Conservation (phyloP, 2,329 filamentous ascomycete genomes). For the Fusarium subglutinans region DNA sequence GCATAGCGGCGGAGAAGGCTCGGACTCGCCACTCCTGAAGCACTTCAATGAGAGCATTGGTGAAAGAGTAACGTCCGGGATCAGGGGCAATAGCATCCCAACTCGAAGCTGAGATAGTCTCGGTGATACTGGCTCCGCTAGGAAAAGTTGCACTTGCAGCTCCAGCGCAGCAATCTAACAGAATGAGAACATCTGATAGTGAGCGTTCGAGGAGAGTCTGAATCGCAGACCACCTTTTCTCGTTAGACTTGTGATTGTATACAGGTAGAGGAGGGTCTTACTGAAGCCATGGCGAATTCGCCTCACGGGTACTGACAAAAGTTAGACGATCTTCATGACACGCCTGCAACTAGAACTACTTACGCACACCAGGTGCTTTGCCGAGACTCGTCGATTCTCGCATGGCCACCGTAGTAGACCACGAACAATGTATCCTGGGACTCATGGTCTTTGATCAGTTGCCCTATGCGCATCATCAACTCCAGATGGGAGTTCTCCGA, state of each 20-base stretch:
- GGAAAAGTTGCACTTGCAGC: conserved; percentile 68
- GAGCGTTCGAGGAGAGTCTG: conserved; percentile 67
- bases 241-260: conserved; percentile 3
- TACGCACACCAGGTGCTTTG: conserved; percentile 70
- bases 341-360: conserved; percentile 40
- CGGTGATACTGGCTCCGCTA: conserved; percentile 66
- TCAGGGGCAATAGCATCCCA: conserved; percentile 70
- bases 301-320: conserved; percentile 55
- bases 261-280: conserved; percentile 45
- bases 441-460: conserved; percentile 66
- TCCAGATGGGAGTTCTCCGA: conserved; percentile 67
- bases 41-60: conserved; percentile 67
- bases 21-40: conserved; percentile 65
- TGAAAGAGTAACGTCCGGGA: conserved; percentile 68
- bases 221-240: conserved; percentile 65
- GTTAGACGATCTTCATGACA: conserved; percentile 10
- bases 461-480: conserved; percentile 65
- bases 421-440: conserved; percentile 65
- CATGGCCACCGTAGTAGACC: conserved; percentile 69
- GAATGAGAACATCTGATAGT: conserved; percentile 65
- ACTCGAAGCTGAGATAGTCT: conserved; percentile 69
- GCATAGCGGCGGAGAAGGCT: conserved; percentile 67
- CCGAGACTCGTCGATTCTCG: conserved; percentile 66
- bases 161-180: conserved; percentile 68
- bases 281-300: conserved; percentile 65